Percentiles rank a stretch among this genome's conserved stretches.
Evolutionary conservation across 345 rosid genomes (phyloP).

Genomic region (Populus nigra): DNA sequence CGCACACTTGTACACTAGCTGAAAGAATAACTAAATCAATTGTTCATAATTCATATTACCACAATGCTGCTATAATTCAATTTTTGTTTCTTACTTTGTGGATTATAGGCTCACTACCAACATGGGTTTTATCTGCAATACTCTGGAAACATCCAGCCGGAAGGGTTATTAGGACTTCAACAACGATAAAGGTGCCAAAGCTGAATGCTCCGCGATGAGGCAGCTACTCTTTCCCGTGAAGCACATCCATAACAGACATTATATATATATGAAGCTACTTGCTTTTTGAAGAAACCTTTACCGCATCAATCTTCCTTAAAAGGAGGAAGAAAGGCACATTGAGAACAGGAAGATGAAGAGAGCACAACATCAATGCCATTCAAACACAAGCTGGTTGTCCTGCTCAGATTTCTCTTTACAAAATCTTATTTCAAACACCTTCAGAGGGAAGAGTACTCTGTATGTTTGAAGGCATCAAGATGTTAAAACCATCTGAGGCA

Average conservation of each 20-base stretch:
- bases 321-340: not conserved
- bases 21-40: no score
- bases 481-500: constrained; percentile 81
- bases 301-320: not conserved
- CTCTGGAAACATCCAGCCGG: no score
- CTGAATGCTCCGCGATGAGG: not conserved
- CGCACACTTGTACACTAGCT: no score
- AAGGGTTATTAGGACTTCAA: not conserved
- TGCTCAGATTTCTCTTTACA: not conserved
- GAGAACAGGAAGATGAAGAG: not conserved
- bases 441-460: constrained; percentile 74
- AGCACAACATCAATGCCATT: not conserved
- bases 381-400: not conserved
- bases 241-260: not conserved
- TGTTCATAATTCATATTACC: no score
- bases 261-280: not conserved
- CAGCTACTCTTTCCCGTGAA: not conserved
- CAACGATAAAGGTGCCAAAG: not conserved
- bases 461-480: constrained; percentile 90
- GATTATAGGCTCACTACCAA: no score
- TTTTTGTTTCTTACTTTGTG: no score
- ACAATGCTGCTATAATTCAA: no score
- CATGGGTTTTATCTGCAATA: no score
- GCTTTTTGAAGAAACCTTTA: not conserved
- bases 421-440: constrained; percentile 8